These are phyloP conservation scores for Microstegium vimineum DNA, from an alignment of 176 grass and related monocot genomes.

Conservation along the genomic window DNA sequence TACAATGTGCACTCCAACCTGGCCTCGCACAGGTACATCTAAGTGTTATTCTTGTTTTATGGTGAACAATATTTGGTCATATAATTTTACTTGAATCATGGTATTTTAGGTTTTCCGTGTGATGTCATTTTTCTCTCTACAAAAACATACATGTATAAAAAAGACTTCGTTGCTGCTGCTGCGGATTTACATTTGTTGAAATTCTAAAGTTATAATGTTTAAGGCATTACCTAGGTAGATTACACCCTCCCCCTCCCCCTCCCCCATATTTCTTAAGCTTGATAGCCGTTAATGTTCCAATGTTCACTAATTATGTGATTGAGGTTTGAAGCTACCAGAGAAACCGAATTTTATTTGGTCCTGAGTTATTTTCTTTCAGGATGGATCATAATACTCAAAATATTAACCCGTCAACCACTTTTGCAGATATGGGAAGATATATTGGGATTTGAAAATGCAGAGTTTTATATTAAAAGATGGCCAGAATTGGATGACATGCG, in stretches of 20 bases:
- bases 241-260: no score
- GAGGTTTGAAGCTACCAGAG: neutral
- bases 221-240: neutral
- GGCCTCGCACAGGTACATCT: constrained; percentile 86
- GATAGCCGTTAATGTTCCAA: neutral
- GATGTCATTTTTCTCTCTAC: neutral
- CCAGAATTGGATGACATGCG: constrained; percentile 80
- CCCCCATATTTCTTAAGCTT: no score
- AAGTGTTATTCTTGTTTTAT: neutral
- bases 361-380: neutral
- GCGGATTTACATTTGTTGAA: neutral
- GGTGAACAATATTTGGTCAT: neutral
- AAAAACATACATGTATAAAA: neutral
- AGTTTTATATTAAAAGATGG: constrained; percentile 98
- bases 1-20: constrained; percentile 98
- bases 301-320: neutral
- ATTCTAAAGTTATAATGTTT: neutral
- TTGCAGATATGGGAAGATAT: constrained; percentile 99
- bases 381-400: neutral
- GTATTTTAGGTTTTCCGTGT: neutral
- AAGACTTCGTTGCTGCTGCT: neutral
- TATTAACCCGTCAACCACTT: neutral
- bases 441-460: constrained; percentile 97
- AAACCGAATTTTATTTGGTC: neutral
- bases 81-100: neutral